Conservation (phyloP, 129 eudicot genomes). For the Ambrosia artemisiifolia region DNA sequence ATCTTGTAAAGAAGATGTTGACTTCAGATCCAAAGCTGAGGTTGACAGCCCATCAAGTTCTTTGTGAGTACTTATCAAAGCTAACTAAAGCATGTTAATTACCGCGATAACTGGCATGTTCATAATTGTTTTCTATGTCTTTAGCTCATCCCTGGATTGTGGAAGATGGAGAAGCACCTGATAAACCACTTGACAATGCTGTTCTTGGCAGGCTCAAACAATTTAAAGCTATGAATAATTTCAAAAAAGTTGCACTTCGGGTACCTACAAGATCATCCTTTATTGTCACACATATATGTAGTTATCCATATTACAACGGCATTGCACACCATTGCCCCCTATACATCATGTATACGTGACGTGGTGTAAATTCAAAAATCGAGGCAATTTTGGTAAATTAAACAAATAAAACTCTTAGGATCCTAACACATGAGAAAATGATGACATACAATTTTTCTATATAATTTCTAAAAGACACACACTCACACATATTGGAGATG, state of each 20-base stretch:
- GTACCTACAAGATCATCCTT: conserved; percentile 29
- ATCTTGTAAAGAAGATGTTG: conserved; percentile 74
- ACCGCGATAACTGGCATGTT: neutral
- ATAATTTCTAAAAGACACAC: neutral
- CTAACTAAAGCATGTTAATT: neutral
- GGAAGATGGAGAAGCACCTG: conserved; percentile 96
- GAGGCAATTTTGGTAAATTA: too few species aligned
- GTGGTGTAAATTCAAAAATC: too few species aligned
- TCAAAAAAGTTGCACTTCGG: conserved; percentile 88
- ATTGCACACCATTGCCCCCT: too few species aligned
- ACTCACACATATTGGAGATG: too few species aligned
- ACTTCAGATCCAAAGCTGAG: conserved; percentile 76
- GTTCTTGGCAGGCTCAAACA: conserved; percentile 82
- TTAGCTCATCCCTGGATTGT: conserved; percentile 88
- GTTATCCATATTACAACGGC: neutral
- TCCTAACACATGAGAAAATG: too few species aligned
- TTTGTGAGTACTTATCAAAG: conserved; percentile 45
- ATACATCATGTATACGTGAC: too few species aligned
- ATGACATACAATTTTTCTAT: too few species aligned
- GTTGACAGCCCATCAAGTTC: conserved; percentile 76
- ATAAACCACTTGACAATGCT: conserved; percentile 79
- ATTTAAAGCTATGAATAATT: conserved; percentile 81
- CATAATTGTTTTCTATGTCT: neutral
- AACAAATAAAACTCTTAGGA: too few species aligned
- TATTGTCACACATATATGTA: neutral